These are phyloP conservation scores for Phlebiopsis flavidoalba DNA, from an alignment of 768 basidiomycete species.

Conservation along the genomic window DNA sequence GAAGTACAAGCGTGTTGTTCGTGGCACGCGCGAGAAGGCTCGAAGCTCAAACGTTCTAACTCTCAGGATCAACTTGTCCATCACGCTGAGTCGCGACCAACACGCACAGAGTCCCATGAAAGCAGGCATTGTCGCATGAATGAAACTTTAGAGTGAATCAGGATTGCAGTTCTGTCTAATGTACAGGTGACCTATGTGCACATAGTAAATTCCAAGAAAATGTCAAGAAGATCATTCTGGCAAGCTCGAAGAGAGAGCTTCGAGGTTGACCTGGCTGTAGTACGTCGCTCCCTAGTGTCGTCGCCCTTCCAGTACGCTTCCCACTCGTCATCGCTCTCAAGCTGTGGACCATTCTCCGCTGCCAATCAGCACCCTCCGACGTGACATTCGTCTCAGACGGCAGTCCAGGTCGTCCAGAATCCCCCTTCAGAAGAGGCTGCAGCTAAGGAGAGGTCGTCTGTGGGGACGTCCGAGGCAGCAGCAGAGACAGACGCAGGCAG, in stretches of 20 bases:
- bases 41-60: no score
- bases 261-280: conserved; percentile 6
- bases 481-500: background rate
- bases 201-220: background rate
- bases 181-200: no score
- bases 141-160: no score
- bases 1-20: no score
- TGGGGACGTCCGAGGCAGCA: background rate
- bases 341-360: conserved; percentile 10
- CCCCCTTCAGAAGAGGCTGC: background rate
- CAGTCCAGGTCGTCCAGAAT: background rate
- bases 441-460: background rate
- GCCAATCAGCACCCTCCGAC: background rate
- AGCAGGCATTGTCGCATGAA: no score
- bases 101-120: no score
- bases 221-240: background rate
- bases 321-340: conserved; percentile 10
- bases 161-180: no score
- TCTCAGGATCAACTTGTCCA: no score
- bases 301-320: conserved; percentile 11
- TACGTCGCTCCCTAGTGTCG: conserved; percentile 7
- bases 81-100: no score
- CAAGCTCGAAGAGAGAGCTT: conserved; percentile 2
- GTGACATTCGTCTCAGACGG: background rate
- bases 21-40: no score